phyloP scores from a whole-genome alignment of 2,329 filamentous ascomycete genomes.

The Xylariaceae sp. region DNA sequence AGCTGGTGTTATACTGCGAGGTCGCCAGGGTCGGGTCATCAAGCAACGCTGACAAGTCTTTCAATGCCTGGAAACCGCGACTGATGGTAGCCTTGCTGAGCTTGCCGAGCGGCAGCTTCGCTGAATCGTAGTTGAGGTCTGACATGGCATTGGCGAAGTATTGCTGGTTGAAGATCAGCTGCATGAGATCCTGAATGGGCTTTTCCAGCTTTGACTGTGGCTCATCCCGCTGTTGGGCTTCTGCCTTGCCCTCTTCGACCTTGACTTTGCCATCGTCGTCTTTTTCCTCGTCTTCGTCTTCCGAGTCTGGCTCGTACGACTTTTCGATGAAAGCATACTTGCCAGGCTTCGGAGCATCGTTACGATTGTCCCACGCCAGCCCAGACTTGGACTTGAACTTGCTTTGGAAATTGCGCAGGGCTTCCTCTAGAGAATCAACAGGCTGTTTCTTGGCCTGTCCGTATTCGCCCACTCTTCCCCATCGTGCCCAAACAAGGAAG shows the following conservation, averaged over 20 bases:
- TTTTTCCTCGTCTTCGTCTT: constrained; percentile 25
- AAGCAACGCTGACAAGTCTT: constrained; percentile 66
- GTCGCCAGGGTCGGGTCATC: constrained; percentile 44
- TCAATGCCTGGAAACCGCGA: constrained; percentile 69
- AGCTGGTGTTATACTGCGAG: constrained; percentile 36
- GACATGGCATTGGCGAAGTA: constrained; percentile 64
- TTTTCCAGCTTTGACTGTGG: constrained; percentile 25
- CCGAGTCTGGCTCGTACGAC: constrained; percentile 64
- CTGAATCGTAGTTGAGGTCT: constrained; percentile 63
- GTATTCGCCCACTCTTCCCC: constrained; percentile 68
- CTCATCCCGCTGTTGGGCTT: constrained; percentile 21
- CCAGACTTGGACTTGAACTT: constrained; percentile 61
- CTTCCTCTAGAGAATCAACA: constrained; percentile 36
- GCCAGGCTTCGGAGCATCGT: constrained; percentile 51
- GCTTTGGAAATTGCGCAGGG: constrained; percentile 48
- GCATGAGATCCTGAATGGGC: constrained; percentile 62
- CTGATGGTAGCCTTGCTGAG: constrained; percentile 73
- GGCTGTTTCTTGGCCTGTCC: constrained; percentile 46
- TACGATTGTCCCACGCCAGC: constrained; percentile 48
- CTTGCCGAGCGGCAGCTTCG: constrained; percentile 79
- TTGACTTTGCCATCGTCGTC: constrained; percentile 25
- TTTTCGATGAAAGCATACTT: constrained; percentile 79
- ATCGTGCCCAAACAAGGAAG: constrained; percentile 67
- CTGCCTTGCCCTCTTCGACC: constrained; percentile 5
- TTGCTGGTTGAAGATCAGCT: constrained; percentile 75